Conservation (phyloP, 2,329 filamentous ascomycete species). For the Aspergillus brasiliensis region DNA sequence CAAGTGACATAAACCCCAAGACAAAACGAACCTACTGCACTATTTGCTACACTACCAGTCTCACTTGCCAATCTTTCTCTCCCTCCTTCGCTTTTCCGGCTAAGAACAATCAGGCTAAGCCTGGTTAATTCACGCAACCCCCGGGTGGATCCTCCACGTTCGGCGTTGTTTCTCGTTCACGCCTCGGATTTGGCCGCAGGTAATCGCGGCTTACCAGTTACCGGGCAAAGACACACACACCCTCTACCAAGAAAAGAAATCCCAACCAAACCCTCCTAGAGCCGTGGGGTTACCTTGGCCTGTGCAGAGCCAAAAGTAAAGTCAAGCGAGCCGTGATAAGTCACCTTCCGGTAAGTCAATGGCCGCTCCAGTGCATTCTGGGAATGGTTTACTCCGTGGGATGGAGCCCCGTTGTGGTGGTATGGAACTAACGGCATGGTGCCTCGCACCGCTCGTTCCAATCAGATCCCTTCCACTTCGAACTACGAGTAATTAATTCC, state of each 20-base stretch:
- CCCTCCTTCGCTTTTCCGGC: background rate
- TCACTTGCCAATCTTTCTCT: no score
- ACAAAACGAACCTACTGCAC: background rate
- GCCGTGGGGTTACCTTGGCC: conserved; percentile 6
- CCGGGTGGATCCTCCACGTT: conserved; percentile 15
- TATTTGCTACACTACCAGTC: background rate
- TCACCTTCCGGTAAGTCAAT: background rate
- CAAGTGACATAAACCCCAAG: background rate
- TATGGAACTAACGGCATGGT: conserved; percentile 8
- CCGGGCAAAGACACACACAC: background rate
- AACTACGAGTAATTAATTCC: conserved; percentile 2
- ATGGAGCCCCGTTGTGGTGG: conserved; percentile 1
- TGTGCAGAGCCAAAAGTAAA: conserved; percentile 3
- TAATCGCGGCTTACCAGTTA: conserved; percentile 16
- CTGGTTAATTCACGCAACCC: conserved; percentile 11
- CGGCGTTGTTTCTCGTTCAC: conserved; percentile 6
- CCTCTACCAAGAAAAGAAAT: no score
- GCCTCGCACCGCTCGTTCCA: background rate
- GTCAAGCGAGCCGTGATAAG: background rate
- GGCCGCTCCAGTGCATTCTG: background rate
- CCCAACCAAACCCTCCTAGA: background rate
- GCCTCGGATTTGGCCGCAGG: conserved; percentile 20
- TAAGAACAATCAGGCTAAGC: background rate
- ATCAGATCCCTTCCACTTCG: background rate
- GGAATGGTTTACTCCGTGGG: background rate